These are phyloP conservation scores for Geranium brycei DNA, from an alignment of 345 rosid genomes.

Conservation along the genomic window DNA sequence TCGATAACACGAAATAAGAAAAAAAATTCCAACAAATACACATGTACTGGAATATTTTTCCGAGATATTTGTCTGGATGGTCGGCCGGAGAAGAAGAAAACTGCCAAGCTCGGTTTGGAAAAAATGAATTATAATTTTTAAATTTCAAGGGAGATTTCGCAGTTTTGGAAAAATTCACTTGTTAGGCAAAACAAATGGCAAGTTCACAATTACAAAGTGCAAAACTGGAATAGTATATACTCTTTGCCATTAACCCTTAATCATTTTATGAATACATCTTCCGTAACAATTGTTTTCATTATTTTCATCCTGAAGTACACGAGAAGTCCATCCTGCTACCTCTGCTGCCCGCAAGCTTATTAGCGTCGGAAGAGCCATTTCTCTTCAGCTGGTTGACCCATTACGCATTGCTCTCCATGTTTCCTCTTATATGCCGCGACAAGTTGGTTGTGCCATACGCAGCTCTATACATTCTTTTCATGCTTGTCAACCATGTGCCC, in stretches of 20 bases:
- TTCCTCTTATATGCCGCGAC: constrained; percentile 80
- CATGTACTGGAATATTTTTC: no score
- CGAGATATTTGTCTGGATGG: no score
- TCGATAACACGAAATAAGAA: background rate
- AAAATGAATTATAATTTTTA: no score
- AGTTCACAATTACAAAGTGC: no score
- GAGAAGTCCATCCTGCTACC: constrained; percentile 95
- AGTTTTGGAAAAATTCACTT: no score
- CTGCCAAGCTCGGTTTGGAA: no score
- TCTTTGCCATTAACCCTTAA: no score
- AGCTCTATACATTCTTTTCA: constrained; percentile 34
- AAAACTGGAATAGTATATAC: no score
- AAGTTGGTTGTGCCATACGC: constrained; percentile 55
- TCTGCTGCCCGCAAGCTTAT: constrained; percentile 63
- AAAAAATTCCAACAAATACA: background rate
- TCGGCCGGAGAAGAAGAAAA: no score
- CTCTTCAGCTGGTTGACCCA: constrained; percentile 43
- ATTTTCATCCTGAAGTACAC: constrained; percentile 48
- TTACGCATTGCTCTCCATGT: constrained; percentile 74
- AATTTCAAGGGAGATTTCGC: no score
- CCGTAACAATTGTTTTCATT: constrained; percentile 4
- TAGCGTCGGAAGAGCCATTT: constrained; percentile 49
- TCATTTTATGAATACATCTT: background rate
- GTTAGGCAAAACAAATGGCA: no score
- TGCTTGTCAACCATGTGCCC: constrained; percentile 39